Base-by-base conservation (phyloP, 2,329 filamentous ascomycete species). In the Gremmenia infestans region DNA sequence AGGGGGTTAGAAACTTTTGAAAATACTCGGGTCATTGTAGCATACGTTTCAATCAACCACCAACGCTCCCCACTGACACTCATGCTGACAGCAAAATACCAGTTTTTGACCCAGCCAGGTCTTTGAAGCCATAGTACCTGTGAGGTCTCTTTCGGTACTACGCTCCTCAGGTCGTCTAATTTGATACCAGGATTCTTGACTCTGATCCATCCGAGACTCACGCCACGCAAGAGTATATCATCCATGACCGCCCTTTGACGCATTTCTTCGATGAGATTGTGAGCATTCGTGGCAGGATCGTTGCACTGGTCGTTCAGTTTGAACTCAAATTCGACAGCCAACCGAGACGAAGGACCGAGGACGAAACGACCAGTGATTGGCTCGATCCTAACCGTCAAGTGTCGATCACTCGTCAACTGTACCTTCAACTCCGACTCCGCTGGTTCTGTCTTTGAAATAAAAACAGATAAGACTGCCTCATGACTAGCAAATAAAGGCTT, bases 341-440 rank as follows among this genome's bases (percentile, higher is more conserved):
- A 73, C 55, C 76, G 77, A 2, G 82, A 81, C 50, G 81, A 80
- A 58, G 91, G 88, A 55, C 83, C 81, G 39, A 96, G 72, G 9
- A 85, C 82, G 59, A 91, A 87, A 11, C 79, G 73, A n/a, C 94
- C 94, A 0, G 88, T 91, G 25, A 89, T 83, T 0, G 88, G 84
- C 62, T 96, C 90, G 48, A 97, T 78, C 17, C 81, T 78, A 28
- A 96, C 71, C 5, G 76, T 81, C 36, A 88, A 73, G 39, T 77
- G 74, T 54, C 83, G 78, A 25, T 79, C 75, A n/a, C 78, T 76
- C 4, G 88, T 87, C 28, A 96, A 75, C 61, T 89, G 86, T 63
- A 93, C 79, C 35, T 77, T 78, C 52, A 97, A 76, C 35, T 73
- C 76, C 47, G 88, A 92, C 39, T 87, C 79, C 12, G 80, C 79